phyloP scores from a whole-genome alignment of 306 rosid species.

The Sphenostylis stenocarpa region DNA sequence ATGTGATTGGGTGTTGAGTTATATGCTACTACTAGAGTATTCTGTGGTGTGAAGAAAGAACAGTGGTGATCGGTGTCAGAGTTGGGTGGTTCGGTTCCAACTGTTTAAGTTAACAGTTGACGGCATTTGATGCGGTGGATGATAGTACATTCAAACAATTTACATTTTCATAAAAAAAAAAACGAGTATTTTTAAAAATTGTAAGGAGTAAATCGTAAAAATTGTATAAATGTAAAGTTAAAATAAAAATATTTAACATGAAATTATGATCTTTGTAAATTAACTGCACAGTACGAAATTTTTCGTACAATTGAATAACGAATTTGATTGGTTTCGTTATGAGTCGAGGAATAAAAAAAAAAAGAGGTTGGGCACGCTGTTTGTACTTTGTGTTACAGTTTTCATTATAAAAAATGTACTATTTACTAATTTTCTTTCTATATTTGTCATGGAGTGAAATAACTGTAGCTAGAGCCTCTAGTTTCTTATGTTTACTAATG shows the following conservation, averaged over 20 bases:
- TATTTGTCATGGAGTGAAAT: no score
- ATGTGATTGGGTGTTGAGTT: neutral
- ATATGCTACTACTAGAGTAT: neutral
- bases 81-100: constrained; percentile 30
- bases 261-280: no score
- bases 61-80: neutral
- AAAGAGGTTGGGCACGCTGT: neutral
- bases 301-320: no score
- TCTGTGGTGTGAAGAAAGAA: neutral
- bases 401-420: neutral
- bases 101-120: neutral
- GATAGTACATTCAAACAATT: neutral
- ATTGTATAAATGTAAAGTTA: no score
- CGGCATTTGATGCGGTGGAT: constrained; percentile 10
- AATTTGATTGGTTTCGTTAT: no score
- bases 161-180: neutral
- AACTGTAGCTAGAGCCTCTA: no score
- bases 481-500: no score
- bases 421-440: no score
- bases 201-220: no score
- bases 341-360: neutral
- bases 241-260: no score
- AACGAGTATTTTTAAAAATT: no score
- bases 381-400: neutral
- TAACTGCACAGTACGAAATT: no score